Conservation (phyloP, 306 rosid species). For the Acacia confusa region DNA sequence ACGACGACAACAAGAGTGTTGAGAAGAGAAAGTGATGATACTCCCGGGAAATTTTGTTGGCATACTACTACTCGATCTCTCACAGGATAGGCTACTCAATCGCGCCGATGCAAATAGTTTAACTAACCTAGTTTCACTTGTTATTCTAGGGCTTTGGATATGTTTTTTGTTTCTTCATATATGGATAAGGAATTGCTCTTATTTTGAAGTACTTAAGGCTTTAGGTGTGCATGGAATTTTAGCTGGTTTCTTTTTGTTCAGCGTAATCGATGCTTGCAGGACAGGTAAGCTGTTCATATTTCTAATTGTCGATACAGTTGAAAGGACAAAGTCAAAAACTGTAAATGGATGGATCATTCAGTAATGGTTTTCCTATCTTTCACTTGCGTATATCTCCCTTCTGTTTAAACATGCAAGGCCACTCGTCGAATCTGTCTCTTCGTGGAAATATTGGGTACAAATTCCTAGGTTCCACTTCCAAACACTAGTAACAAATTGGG, state of each 20-base stretch:
- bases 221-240: constrained; percentile 12
- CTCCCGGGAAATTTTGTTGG: not conserved
- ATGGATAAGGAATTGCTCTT: constrained; percentile 11
- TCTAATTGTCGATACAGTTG: not conserved
- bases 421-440: no score
- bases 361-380: not conserved
- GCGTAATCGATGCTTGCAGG: not conserved
- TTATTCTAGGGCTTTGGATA: not conserved
- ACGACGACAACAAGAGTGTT: not conserved
- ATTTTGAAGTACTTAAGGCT: constrained; percentile 17
- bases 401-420: no score
- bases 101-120: not conserved
- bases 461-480: not conserved
- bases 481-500: not conserved
- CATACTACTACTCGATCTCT: not conserved
- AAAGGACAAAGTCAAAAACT: not conserved
- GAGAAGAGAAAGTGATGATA: not conserved
- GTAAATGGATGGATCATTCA: not conserved
- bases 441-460: not conserved
- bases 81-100: not conserved
- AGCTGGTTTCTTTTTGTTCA: constrained; percentile 12
- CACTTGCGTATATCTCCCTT: not conserved
- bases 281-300: not conserved
- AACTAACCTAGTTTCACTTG: not conserved
- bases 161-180: not conserved